These are phyloP conservation scores for Coemansia sp. DNA, from an alignment of 192 early-diverging fungal species.

Conservation along the genomic window DNA sequence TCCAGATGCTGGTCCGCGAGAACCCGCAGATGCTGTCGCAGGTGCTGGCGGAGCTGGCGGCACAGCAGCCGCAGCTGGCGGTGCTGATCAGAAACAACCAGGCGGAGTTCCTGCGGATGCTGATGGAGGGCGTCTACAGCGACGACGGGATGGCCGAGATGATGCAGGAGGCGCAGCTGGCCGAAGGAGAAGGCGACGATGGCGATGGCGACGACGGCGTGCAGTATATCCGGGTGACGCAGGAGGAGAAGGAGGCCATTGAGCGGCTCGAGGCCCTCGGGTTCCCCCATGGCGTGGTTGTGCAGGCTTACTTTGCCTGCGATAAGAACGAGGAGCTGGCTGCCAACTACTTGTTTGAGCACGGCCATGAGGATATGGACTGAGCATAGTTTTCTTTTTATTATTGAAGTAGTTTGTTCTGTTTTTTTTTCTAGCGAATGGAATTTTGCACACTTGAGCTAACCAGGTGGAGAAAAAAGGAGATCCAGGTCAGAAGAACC, in stretches of 20 bases:
- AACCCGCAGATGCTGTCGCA: constrained; percentile 88
- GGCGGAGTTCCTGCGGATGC: constrained; percentile 75
- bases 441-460: too few relatives aligned
- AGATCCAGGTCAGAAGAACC: too few relatives aligned
- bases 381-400: constrained; percentile 1
- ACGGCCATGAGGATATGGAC: constrained; percentile 62
- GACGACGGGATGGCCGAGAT: constrained; percentile 35
- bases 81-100: constrained; percentile 77
- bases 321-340: constrained; percentile 98
- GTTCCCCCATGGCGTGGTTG: constrained; percentile 77
- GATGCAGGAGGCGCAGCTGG: constrained; percentile 30
- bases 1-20: constrained; percentile 81
- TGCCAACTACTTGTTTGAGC: constrained; percentile 94
- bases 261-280: constrained; percentile 79
- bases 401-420: not conserved
- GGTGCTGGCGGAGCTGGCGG: constrained; percentile 80
- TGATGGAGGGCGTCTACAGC: constrained; percentile 52
- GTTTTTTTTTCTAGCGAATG: not conserved
- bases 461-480: too few relatives aligned
- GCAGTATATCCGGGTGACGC: constrained; percentile 80
- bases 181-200: constrained; percentile 55
- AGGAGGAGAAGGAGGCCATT: constrained; percentile 89
- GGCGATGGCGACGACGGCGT: constrained; percentile 65
- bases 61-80: constrained; percentile 82
- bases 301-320: constrained; percentile 96